Percentiles rank a stretch among this genome's conserved stretches.
These are phyloP conservation scores for Lotmaria passim DNA, from an alignment of 208 protist species.

Conservation along the genomic window DNA sequence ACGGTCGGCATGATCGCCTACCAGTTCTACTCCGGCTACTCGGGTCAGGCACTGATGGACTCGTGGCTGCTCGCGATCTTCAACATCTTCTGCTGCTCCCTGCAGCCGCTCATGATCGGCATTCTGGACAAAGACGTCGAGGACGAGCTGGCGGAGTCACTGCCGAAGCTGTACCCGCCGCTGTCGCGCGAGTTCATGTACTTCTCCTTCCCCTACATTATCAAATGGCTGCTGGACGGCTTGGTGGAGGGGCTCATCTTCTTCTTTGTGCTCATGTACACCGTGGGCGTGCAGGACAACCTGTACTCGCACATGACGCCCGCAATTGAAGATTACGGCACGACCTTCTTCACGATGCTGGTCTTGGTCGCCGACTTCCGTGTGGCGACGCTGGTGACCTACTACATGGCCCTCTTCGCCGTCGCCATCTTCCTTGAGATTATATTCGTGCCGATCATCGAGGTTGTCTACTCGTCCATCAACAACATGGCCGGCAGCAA, in stretches of 20 bases:
- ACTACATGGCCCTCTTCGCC: slow-evolving; percentile 63
- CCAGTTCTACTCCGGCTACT: slow-evolving; percentile 82
- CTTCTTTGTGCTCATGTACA: slow-evolving; percentile 65
- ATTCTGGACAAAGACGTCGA: slow-evolving; percentile 90
- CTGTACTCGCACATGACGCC: slow-evolving; percentile 47
- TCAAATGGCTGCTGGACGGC: slow-evolving; percentile 69
- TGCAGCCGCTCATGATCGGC: slow-evolving; percentile 82
- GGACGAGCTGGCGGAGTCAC: slow-evolving; percentile 79
- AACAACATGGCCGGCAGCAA: slow-evolving; percentile 63
- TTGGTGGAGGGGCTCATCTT: slow-evolving; percentile 57
- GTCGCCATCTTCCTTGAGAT: slow-evolving; percentile 39
- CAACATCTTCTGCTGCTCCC: slow-evolving; percentile 80
- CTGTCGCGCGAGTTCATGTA: slow-evolving; percentile 74
- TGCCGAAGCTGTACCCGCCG: slow-evolving; percentile 69
- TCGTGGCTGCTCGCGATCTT: slow-evolving; percentile 85
- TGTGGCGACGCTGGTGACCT: slow-evolving; percentile 38
- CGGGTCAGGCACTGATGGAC: slow-evolving; percentile 84
- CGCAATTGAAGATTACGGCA: slow-evolving; percentile 71
- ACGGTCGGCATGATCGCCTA: slow-evolving; percentile 84
- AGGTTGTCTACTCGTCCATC: slow-evolving; percentile 55
- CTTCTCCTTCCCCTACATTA: slow-evolving; percentile 67
- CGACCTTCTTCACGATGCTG: slow-evolving; percentile 75
- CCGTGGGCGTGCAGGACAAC: slow-evolving; percentile 45
- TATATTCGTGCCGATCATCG: slow-evolving; percentile 37
- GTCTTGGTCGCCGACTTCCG: slow-evolving; percentile 69